Evolutionary conservation across 305 asterid species (phyloP), one percentile per base, ranked within the genome.

Genomic region (Fraxinus xanthoxyloides): DNA sequence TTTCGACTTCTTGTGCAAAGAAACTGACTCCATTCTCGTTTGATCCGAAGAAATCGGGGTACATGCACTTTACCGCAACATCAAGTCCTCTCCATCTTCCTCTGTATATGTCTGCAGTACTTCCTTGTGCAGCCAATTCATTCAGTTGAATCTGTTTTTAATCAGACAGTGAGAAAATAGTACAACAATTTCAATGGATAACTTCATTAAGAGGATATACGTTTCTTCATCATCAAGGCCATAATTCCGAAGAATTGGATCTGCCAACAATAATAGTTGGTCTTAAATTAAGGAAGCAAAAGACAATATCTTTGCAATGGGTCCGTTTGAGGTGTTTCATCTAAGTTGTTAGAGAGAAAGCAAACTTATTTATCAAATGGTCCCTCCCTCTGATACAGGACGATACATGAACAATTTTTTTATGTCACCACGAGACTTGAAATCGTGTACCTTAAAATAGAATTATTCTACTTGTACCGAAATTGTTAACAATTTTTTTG

Each of bases 1-100:
- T 90, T 79, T 92, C 95, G 7, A 90, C 91, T 43, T 92, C 98
- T 88, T 92, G 97, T 0, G 88, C 90, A 78, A 93, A 93, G 86
- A 93, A 93, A 70, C 70, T 75, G 3, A 85, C 63, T 28, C 94
- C 96, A 38, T 85, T 79, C 5, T 91, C 94, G 77, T 93, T 91
- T 7, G 93, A 88, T 23, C 54, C 72, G 79, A 93, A 92, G 84
- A 91, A 85, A 24, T 89, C 89, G 0, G 94, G 91, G 86, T 84
- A 91, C 88, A 91, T 86, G 85, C 97, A 90, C 77, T 93, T 93
- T 35, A 93, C 80, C 7, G 94, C 95, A 0, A 93, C 93, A 43
- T 92, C 89, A 19, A 87, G 77, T 70, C 95, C 97, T 80, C 95
- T 78, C 98, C 97, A 93, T 83, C 83, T 89, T 43, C 91, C 97